These are phyloP conservation scores for Tuber indicum DNA, from an alignment of 495 filamentous ascomycete genomes.

Conservation along the genomic window DNA sequence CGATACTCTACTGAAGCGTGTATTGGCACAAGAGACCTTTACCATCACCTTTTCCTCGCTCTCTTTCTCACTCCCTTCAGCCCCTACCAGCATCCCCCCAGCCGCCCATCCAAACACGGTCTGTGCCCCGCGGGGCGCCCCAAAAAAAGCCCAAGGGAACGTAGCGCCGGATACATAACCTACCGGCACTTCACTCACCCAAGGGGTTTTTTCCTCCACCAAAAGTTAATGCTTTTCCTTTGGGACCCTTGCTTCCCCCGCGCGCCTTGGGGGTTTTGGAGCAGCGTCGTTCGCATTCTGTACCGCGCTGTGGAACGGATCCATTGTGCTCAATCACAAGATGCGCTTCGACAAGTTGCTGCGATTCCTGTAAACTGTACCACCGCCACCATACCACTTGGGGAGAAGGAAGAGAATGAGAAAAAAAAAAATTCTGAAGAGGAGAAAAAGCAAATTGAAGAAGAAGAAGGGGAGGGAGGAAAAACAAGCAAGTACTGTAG, in stretches of 20 bases:
- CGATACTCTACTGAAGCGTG: neutral
- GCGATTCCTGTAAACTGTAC: neutral
- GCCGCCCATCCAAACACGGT: neutral
- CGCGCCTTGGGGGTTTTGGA: neutral
- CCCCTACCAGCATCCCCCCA: neutral
- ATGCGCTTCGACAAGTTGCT: neutral
- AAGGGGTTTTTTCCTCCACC: neutral
- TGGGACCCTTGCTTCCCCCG: neutral
- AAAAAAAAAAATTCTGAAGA: neutral
- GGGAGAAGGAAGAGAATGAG: neutral
- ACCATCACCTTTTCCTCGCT: neutral
- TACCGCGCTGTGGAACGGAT: neutral
- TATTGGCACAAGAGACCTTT: neutral
- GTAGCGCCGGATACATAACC: neutral
- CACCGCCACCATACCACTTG: neutral
- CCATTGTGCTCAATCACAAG: neutral
- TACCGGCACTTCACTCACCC: neutral
- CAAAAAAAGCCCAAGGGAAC: neutral
- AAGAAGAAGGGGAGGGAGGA: neutral
- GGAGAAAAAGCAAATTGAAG: neutral
- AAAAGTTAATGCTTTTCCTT: neutral
- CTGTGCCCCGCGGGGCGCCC: neutral
- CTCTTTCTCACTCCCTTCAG: neutral
- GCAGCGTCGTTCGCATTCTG: neutral
- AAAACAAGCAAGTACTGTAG: neutral